Conservation (phyloP, 768 basidiomycete species). For the Russula brevipes region DNA sequence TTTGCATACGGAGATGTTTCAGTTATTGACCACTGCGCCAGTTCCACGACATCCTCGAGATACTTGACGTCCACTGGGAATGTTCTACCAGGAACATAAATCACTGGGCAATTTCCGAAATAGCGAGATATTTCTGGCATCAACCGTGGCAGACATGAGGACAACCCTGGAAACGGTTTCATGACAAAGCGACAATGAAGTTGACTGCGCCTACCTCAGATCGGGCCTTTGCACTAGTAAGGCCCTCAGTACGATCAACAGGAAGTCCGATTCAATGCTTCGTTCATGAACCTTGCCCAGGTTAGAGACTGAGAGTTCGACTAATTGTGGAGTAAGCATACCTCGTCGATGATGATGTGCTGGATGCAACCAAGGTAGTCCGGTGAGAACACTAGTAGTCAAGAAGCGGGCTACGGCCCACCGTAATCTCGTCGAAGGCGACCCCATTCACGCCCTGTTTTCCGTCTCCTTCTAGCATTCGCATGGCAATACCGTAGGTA, state of each 20-base stretch:
- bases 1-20: conserved; percentile 79
- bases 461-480: conserved; percentile 90
- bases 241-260: conserved; percentile 87
- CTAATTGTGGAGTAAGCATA: conserved; percentile 29
- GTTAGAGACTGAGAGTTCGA: conserved; percentile 2
- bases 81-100: conserved; percentile 89
- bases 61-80: conserved; percentile 86
- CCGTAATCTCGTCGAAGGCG: conserved; percentile 93
- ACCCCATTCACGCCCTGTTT: conserved; percentile 65
- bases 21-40: conserved; percentile 69
- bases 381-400: conserved; percentile 12
- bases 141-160: conserved; percentile 95
- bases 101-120: conserved; percentile 79
- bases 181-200: not conserved
- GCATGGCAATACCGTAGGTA: conserved; percentile 90
- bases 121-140: conserved; percentile 88
- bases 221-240: conserved; percentile 70
- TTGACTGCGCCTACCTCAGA: conserved; percentile 55
- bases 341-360: conserved; percentile 97
- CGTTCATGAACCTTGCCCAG: conserved; percentile 79
- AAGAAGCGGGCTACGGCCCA: conserved; percentile 33
- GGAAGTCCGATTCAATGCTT: conserved; percentile 94
- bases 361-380: conserved; percentile 30
- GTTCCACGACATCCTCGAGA: conserved; percentile 88
- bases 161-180: conserved; percentile 54